These are phyloP conservation scores for Chiua virens DNA, from an alignment of 768 basidiomycete genomes.

Conservation along the genomic window DNA sequence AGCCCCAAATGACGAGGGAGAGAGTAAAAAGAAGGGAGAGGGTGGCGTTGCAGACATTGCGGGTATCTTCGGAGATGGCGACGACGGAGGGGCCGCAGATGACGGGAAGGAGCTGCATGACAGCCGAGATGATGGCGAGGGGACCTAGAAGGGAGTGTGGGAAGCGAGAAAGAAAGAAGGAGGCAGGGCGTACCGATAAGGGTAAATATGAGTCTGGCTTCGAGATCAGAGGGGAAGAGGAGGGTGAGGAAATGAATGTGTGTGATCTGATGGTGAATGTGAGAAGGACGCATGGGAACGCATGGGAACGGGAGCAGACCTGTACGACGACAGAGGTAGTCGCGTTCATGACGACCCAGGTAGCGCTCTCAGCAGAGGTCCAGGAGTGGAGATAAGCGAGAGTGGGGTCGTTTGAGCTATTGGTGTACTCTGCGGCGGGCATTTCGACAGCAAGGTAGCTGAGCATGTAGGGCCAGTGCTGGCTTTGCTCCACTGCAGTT, in stretches of 20 bases:
- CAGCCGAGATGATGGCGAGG: slow-evolving; percentile 78
- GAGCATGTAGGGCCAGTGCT: slow-evolving; percentile 93
- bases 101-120: slow-evolving; percentile 82
- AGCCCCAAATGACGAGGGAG: slow-evolving; percentile 91
- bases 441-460: slow-evolving; percentile 85
- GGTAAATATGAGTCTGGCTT: slow-evolving; percentile 81
- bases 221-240: slow-evolving; percentile 88
- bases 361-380: slow-evolving; percentile 61
- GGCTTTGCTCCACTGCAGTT: slow-evolving; percentile 57
- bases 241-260: slow-evolving; percentile 98
- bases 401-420: slow-evolving; percentile 23
- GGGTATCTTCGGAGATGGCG: slow-evolving; percentile 67
- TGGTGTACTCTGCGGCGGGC: slow-evolving; percentile 23
- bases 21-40: slow-evolving; percentile 93
- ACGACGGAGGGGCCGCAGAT: slow-evolving; percentile 36
- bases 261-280: slow-evolving; percentile 61
- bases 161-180: background rate
- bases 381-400: slow-evolving; percentile 43
- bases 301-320: slow-evolving; percentile 43
- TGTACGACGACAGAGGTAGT: slow-evolving; percentile 82
- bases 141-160: slow-evolving; percentile 52
- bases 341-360: slow-evolving; percentile 89
- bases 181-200: slow-evolving; percentile 61
- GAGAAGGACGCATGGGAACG: background rate
- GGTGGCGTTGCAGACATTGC: slow-evolving; percentile 95